Conservation (phyloP, 352 stramenopile species). For the Blastocystis sp. region DNA sequence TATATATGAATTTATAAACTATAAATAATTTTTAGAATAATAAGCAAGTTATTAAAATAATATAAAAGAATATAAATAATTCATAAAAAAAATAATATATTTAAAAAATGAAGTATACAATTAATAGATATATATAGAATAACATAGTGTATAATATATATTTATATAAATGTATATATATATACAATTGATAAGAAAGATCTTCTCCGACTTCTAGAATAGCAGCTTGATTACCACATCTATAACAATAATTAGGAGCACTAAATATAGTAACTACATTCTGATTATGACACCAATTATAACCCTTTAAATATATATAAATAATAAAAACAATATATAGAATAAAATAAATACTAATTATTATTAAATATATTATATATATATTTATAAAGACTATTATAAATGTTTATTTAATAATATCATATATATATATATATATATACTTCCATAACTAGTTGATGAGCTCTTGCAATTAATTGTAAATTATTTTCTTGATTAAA, state of each 20-base stretch:
- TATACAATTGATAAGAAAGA: slow-evolving; percentile 79
- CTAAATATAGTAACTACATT: slow-evolving; percentile 95
- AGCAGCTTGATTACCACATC: slow-evolving; percentile 85
- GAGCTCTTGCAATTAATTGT: slow-evolving; percentile 66
- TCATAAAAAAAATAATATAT: slow-evolving; percentile 50
- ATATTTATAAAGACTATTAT: slow-evolving; percentile 29
- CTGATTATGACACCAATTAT: slow-evolving; percentile 70
- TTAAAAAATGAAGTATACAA: too few relatives aligned
- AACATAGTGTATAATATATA: too few relatives aligned
- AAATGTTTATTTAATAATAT: too few relatives aligned
- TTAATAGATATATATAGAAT: too few relatives aligned
- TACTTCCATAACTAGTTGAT: slow-evolving; percentile 83
- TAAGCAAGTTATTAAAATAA: background rate
- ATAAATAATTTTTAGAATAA: too few relatives aligned
- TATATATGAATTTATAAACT: too few relatives aligned
- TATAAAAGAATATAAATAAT: slow-evolving; percentile 43
- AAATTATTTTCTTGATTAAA: slow-evolving; percentile 79
- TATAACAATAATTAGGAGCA: slow-evolving; percentile 96
- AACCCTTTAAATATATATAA: slow-evolving; percentile 54
- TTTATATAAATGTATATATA: too few relatives aligned
- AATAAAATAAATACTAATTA: slow-evolving; percentile 4
- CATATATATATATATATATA: too few relatives aligned
- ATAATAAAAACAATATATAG: background rate
- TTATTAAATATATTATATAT: background rate
- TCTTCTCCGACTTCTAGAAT: slow-evolving; percentile 86